phyloP scores from a whole-genome alignment of 2,329 filamentous ascomycete species.

The Alternaria ethzedia region DNA sequence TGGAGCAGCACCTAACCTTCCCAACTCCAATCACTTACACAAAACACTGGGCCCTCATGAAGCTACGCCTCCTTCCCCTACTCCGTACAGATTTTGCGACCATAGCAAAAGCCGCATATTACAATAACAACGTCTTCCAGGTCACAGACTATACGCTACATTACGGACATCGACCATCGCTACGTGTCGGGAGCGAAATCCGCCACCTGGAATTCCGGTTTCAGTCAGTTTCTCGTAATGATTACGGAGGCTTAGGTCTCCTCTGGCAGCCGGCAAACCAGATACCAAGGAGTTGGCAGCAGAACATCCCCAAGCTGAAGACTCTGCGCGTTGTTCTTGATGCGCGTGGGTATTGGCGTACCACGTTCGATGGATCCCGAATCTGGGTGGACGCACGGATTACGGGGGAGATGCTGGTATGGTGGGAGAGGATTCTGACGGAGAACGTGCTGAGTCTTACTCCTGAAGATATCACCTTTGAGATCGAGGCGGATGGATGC shows the following conservation, averaged over 20 bases:
- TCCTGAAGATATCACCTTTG: not conserved
- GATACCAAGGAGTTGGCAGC: not conserved
- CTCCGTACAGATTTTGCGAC: not conserved
- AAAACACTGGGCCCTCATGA: not conserved
- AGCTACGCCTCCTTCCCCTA: not conserved
- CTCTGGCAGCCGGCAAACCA: not conserved
- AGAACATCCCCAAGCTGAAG: not conserved
- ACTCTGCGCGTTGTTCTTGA: not conserved
- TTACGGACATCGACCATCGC: not conserved
- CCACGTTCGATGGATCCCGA: not conserved
- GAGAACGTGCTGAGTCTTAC: not conserved
- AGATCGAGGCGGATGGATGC: not conserved
- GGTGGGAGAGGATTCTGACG: not conserved
- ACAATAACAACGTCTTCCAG: not conserved
- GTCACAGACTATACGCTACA: not conserved
- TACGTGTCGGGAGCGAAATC: not conserved
- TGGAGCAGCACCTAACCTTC: not conserved
- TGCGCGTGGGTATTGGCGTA: not conserved
- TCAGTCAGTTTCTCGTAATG: not conserved
- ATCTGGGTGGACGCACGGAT: not conserved
- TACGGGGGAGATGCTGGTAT: not conserved
- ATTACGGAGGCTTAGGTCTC: not conserved
- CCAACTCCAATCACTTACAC: not conserved
- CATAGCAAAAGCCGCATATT: not conserved
- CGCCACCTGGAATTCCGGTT: not conserved